Base-by-base conservation (phyloP, 2,329 filamentous ascomycete species). In the Colletotrichum liriopes region DNA sequence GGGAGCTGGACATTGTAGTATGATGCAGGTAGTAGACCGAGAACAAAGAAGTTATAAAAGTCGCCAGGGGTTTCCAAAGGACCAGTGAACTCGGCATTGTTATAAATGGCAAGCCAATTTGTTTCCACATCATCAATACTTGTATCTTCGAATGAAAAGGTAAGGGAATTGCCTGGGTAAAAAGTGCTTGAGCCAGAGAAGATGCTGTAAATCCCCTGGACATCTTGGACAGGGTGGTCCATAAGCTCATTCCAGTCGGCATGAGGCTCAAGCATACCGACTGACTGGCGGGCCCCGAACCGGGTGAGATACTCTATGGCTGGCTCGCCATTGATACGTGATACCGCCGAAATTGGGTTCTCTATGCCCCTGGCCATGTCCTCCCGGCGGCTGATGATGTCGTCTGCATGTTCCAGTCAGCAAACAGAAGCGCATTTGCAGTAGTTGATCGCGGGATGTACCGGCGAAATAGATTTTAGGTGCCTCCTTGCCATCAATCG, bases 21-120 rank as follows among this genome's bases (percentile, higher is more conserved):
- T 5, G 65, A 67, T 9, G 56, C 56, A 20, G 65, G 65, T 18
- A 67, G 39, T n/a, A 67, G 26, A 1, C 65, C 65, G 8, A 67
- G 49, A 6, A 67, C 65, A 45, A 67, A 67, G 58, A 52, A 67
- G 56, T 67, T 67, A 37, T 67, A 67, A 6, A 67, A 67, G 39
- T 67, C 65, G 20, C 65, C 65, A 20, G 29, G 37, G 1, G 58
- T 67, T 9, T 39, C 45, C 7, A 67, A 45, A 5, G 65, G 65
- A 1, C 65, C 65, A 16, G 65, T 67, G 29, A 62, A 67, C 14
- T 62, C 65, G 8, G 65, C 16, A 18, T 62, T 67, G 3, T 67
- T 55, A 23, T 67, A 67, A 35, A 67, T 39, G 4, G 65, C 58
- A 2, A 60, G 9, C 65, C 65, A 67, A 39, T 52, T 37, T 5